A percentile compares a stretch with the other conserved stretches of the same genome.
Evolutionary conservation across 2,329 filamentous ascomycete genomes (phyloP).

Genomic region (Ceratocystis alfenasii): DNA sequence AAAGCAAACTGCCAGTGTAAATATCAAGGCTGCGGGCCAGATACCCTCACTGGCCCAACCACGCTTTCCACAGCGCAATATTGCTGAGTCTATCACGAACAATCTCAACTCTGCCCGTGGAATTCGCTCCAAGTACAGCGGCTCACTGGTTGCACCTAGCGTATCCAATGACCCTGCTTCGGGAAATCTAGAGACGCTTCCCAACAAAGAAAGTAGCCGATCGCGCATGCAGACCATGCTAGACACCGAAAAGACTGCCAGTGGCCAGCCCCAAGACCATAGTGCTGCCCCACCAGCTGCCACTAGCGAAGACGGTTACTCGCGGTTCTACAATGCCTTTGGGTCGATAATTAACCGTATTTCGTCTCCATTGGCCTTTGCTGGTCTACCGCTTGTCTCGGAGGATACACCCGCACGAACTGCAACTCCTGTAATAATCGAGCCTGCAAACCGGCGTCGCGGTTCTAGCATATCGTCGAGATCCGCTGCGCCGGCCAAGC

Average conservation of each 20-base stretch:
- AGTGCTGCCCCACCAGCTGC: neutral
- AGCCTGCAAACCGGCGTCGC: conserved; percentile 6
- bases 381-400: conserved; percentile 66
- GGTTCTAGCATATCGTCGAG: conserved; percentile 25
- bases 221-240: conserved; percentile 46
- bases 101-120: conserved; percentile 78
- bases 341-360: conserved; percentile 78
- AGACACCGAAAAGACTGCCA: conserved; percentile 43
- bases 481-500: neutral
- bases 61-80: conserved; percentile 40
- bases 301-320: conserved; percentile 61
- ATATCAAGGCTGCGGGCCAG: conserved; percentile 28
- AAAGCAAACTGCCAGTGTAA: conserved; percentile 5
- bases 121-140: conserved; percentile 53
- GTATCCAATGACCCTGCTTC: conserved; percentile 62
- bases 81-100: conserved; percentile 73
- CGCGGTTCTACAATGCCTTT: conserved; percentile 84
- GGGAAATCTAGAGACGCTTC: conserved; percentile 51
- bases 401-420: conserved; percentile 32
- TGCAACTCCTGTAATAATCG: conserved; percentile 7
- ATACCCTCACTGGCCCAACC: conserved; percentile 35
- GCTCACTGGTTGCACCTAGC: conserved; percentile 58
- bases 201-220: conserved; percentile 37
- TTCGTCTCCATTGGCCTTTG: conserved; percentile 83
- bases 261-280: conserved; percentile 28